Conservation (phyloP, 1,139 yeast genomes). For the Zygosaccharomyces sapae region DNA sequence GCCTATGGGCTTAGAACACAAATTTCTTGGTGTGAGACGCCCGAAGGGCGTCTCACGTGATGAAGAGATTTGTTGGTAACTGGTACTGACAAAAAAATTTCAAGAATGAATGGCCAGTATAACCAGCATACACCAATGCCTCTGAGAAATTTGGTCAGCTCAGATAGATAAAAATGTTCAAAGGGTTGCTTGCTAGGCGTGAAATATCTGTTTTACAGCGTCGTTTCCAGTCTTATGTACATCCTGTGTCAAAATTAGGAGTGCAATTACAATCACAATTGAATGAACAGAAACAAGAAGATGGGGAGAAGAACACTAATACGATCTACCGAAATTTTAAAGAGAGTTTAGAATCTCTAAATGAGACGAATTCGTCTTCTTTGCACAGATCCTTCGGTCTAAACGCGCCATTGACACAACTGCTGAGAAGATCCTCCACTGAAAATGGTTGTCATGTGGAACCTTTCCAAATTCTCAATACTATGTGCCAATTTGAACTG, state of each 20-base stretch:
- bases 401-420: constrained; percentile 19
- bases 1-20: no score
- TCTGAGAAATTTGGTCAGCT: no score
- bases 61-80: no score
- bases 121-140: no score
- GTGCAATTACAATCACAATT: constrained; percentile 13
- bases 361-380: constrained; percentile 13
- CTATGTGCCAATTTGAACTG: constrained; percentile 25
- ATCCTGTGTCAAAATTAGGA: constrained; percentile 17
- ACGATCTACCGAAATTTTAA: constrained; percentile 18
- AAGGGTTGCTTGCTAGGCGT: constrained; percentile 1
- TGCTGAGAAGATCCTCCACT: constrained; percentile 21
- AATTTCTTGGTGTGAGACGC: no score
- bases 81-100: no score
- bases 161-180: background rate
- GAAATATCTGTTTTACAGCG: background rate
- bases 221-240: constrained; percentile 14
- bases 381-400: constrained; percentile 22
- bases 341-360: constrained; percentile 13
- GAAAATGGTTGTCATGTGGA: constrained; percentile 18
- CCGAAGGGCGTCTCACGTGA: background rate
- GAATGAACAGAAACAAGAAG: constrained; percentile 3
- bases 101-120: background rate
- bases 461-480: constrained; percentile 29
- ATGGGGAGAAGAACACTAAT: constrained; percentile 10